These are phyloP conservation scores for Clitopilus hobsonii DNA, from an alignment of 768 basidiomycete species.

Conservation along the genomic window DNA sequence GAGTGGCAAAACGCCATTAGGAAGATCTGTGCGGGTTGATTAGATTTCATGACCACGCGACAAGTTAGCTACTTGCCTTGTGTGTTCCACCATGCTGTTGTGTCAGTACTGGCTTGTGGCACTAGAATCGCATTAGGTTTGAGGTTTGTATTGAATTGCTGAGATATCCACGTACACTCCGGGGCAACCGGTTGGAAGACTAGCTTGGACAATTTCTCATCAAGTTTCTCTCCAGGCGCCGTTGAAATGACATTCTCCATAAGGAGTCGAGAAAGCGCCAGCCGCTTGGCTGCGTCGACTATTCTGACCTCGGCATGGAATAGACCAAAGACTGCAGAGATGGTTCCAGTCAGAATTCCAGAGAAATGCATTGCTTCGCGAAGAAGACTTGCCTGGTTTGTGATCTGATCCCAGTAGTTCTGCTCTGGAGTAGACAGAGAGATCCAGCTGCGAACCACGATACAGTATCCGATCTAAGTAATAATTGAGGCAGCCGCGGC, in stretches of 20 bases:
- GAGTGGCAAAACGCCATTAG: constrained; percentile 49
- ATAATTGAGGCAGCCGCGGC: constrained; percentile 5
- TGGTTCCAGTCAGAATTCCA: not conserved
- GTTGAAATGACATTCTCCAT: constrained; percentile 61
- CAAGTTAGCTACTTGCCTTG: constrained; percentile 47
- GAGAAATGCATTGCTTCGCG: not conserved
- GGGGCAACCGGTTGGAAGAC: constrained; percentile 39
- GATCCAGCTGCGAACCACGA: constrained; percentile 66
- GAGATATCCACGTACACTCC: constrained; percentile 33
- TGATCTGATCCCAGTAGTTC: constrained; percentile 94
- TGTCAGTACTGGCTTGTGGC: constrained; percentile 81
- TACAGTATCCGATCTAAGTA: constrained; percentile 85
- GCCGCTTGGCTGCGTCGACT: constrained; percentile 74
- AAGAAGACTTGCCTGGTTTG: constrained; percentile 66
- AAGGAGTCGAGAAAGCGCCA: constrained; percentile 61
- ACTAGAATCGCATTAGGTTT: constrained; percentile 37
- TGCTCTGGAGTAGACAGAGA: constrained; percentile 76
- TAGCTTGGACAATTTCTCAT: constrained; percentile 64
- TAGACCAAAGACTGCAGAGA: constrained; percentile 67
- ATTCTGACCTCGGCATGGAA: constrained; percentile 76
- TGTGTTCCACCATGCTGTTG: constrained; percentile 73
- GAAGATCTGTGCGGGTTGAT: constrained; percentile 38
- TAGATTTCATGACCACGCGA: not conserved
- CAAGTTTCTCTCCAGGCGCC: constrained; percentile 60
- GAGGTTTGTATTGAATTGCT: not conserved